Evolutionary conservation across 1,284 basidiomycete species (phyloP), one percentile per base, ranked within the genome.

Genomic region (Puccinia sorghi): DNA sequence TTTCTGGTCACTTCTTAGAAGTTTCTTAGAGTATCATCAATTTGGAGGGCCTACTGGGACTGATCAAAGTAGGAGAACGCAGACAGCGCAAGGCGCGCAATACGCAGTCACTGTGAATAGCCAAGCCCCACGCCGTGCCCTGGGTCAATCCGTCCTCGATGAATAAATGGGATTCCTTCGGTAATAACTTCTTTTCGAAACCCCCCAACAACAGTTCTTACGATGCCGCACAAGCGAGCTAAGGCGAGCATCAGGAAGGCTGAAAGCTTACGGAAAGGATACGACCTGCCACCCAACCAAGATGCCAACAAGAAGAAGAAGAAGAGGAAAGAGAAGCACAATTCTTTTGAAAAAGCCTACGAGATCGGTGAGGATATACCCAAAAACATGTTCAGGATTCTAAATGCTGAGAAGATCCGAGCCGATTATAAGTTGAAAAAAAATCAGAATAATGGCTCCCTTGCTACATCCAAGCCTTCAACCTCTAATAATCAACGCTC

Each of bases 171-270:
- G n/a, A n/a, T n/a, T n/a, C n/a, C n/a, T n/a, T n/a, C n/a, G n/a
- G n/a, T n/a, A n/a, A n/a, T n/a, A n/a, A n/a, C n/a, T n/a, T n/a
- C n/a, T n/a, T n/a, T n/a, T n/a, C n/a, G n/a, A n/a, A n/a, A n/a
- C n/a, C n/a, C n/a, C n/a, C n/a, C n/a, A n/a, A n/a, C 43, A 46
- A 46, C 43, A 46, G 27, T 15, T 63, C 59, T 20, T 63, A 54
- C 69, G 69, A 75, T 75, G 72, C 72, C 72, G 32, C 72, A 75
- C 46, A 75, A 75, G 43, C 59, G 72, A 64, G 72, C 72, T 13
- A 75, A 75, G 50, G 72, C 72, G 12, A 75, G 72, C 39, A 75
- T 75, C 8, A 46, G 72, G 37, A 75, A 75, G 41, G 59, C 59
- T 13, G 48, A 64, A 32, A 64, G 59, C 39, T 39, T 66, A n/a